phyloP scores from a whole-genome alignment of 495 filamentous ascomycete genomes.

The Amniculicola lignicola region DNA sequence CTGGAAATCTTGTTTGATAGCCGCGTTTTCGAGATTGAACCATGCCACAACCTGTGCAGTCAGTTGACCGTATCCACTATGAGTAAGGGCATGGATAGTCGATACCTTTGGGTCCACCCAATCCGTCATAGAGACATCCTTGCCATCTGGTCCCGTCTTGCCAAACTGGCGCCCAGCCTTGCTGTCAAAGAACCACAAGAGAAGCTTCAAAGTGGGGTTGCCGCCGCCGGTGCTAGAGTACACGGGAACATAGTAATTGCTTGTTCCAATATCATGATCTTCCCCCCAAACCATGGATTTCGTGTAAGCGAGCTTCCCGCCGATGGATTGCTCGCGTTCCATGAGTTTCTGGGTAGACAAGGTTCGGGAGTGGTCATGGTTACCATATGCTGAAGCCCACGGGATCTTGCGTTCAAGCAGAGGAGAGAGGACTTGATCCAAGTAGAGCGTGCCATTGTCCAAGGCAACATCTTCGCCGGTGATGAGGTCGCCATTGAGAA shows the following conservation, averaged over 20 bases:
- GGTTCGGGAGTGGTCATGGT: constrained; percentile 66
- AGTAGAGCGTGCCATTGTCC: constrained; percentile 56
- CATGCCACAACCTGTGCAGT: constrained; percentile 52
- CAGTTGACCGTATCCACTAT: neutral
- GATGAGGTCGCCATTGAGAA: constrained; percentile 73
- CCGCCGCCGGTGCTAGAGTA: constrained; percentile 36
- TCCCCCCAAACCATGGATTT: constrained; percentile 44
- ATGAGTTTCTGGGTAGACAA: constrained; percentile 55
- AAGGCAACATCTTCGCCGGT: constrained; percentile 63
- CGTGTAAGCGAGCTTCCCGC: constrained; percentile 46
- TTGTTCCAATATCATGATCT: constrained; percentile 52
- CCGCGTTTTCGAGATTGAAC: constrained; percentile 53
- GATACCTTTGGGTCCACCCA: constrained; percentile 40
- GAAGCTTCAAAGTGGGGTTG: constrained; percentile 45
- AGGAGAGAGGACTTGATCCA: constrained; percentile 61
- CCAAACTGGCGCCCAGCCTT: constrained; percentile 59
- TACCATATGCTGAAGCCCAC: constrained; percentile 73
- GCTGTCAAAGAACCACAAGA: constrained; percentile 78
- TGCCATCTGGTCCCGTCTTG: constrained; percentile 36
- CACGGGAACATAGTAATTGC: constrained; percentile 66
- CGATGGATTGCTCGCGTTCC: constrained; percentile 50
- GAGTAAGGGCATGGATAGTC: neutral
- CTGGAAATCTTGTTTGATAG: constrained; percentile 45
- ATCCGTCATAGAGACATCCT: constrained; percentile 39
- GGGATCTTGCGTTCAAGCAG: constrained; percentile 51